These are phyloP conservation scores for Hortiboletus campestris DNA, from an alignment of 768 basidiomycete species.

Conservation along the genomic window DNA sequence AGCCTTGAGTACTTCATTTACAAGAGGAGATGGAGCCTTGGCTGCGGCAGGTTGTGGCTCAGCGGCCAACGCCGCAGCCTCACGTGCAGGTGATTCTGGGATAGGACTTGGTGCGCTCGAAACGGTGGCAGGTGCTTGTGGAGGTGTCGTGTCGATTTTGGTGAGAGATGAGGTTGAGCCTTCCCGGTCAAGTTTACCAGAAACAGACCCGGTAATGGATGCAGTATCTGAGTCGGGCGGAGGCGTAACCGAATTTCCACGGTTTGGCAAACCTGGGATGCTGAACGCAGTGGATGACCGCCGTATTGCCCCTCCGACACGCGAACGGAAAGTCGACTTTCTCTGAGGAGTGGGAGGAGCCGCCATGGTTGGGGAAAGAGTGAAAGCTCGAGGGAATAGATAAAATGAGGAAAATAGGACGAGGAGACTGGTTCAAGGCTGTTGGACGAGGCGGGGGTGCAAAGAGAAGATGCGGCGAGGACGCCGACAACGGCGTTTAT, in stretches of 20 bases:
- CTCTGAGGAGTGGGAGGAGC: constrained; percentile 34
- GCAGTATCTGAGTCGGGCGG: constrained; percentile 29
- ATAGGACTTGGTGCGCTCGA: constrained; percentile 57
- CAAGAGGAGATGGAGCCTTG: constrained; percentile 45
- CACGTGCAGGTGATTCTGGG: constrained; percentile 64
- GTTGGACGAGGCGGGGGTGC: constrained; percentile 16
- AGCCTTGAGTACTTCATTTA: constrained; percentile 26
- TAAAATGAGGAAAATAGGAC: constrained; percentile 7
- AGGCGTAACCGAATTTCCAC: constrained; percentile 24
- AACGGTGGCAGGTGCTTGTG: constrained; percentile 18
- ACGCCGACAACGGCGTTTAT: constrained; percentile 20
- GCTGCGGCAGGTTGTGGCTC: constrained; percentile 24
- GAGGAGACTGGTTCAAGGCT: constrained; percentile 6
- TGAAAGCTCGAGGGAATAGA: background rate
- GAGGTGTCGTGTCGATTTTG: constrained; percentile 34
- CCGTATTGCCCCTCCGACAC: constrained; percentile 58
- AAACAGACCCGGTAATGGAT: constrained; percentile 25
- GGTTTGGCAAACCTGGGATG: constrained; percentile 37
- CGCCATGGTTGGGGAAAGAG: constrained; percentile 26
- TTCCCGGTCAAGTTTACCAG: constrained; percentile 31
- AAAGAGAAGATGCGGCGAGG: constrained; percentile 19
- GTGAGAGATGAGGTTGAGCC: constrained; percentile 30
- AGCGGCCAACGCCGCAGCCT: constrained; percentile 43
- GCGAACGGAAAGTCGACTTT: constrained; percentile 48
- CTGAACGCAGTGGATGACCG: constrained; percentile 58